phyloP scores from a whole-genome alignment of 2,329 filamentous ascomycete species.

The Clarireedia hainanense region DNA sequence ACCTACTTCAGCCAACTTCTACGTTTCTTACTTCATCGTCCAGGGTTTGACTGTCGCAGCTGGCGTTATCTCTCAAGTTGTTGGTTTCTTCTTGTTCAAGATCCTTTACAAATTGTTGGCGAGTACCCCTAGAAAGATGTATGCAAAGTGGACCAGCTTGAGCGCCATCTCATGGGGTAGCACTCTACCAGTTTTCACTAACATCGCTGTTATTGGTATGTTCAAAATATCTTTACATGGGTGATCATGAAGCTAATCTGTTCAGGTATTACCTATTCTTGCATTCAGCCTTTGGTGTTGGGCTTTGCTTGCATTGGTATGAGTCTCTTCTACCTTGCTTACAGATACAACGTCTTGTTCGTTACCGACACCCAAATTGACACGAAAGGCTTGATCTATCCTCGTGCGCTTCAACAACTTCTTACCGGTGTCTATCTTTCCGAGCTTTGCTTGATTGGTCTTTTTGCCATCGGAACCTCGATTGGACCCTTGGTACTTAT shows the following conservation, averaged over 20 bases:
- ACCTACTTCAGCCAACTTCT: slow-evolving; percentile 85
- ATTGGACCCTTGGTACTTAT: slow-evolving; percentile 67
- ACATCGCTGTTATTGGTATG: slow-evolving; percentile 71
- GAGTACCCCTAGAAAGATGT: slow-evolving; percentile 72
- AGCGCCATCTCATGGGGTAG: slow-evolving; percentile 77
- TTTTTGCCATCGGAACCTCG: slow-evolving; percentile 65
- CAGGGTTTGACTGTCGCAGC: slow-evolving; percentile 79
- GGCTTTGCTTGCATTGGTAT: slow-evolving; percentile 75
- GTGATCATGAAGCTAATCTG: slow-evolving; percentile 1
- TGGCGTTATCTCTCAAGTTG: slow-evolving; percentile 64
- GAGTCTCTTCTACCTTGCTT: slow-evolving; percentile 75
- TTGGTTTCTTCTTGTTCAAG: slow-evolving; percentile 65
- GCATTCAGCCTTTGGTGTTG: slow-evolving; percentile 78
- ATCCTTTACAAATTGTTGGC: slow-evolving; percentile 69
- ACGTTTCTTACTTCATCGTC: slow-evolving; percentile 89
- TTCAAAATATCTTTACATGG: slow-evolving; percentile 11
- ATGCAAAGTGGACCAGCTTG: slow-evolving; percentile 67
- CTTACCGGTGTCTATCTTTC: slow-evolving; percentile 78
- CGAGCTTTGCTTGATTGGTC: slow-evolving; percentile 74
- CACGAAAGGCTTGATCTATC: slow-evolving; percentile 81
- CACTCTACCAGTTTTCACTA: slow-evolving; percentile 72
- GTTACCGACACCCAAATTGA: slow-evolving; percentile 77
- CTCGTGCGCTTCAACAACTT: slow-evolving; percentile 79
- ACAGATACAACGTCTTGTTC: slow-evolving; percentile 85
- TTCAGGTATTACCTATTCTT: slow-evolving; percentile 70